Evolutionary conservation across 2,329 filamentous ascomycete genomes (phyloP), one percentile per base, ranked within the genome.

Genomic region (Aspergillus sp.): DNA sequence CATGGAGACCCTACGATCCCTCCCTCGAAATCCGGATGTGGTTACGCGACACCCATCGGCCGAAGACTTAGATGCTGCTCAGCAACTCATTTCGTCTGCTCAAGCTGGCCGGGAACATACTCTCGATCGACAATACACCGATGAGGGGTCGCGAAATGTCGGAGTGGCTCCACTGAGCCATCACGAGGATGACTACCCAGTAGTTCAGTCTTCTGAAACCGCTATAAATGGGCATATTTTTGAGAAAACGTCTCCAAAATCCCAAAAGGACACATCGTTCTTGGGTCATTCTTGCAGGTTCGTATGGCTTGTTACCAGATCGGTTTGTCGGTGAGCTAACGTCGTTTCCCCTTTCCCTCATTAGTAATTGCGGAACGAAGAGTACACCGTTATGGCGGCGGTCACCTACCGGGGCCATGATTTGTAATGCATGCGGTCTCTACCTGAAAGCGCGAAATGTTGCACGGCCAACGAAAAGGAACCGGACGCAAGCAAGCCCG

Each of bases 401-500:
- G 69, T 96, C 93, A 15, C 93, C 93, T 0, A 88, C 93, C 68
- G 95, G 95, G 31, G 90, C 91, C 55, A 97, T 92, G 27, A 98
- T 99, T 59, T 99, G 95, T 78, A 99, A 99, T 76, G 95, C 95
- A 6, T 99, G 95, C 70, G 95, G 95, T 43, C 82, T 99, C 15
- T 99, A 99, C 74, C 82, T 91, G 62, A 98, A 98, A 75, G 93
- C 93, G 9, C 86, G 95, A 64, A 98, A 98, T 72, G 90, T 93
- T 61, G 87, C 91, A 66, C 86, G 95, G 51, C 95, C 95, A 14
- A 95, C 91, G 6, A 96, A 92, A 67, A 79, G 97, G 57, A 97
- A 96, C 77, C 89, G 92, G 60, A 59, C 63, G 15, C 71, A 73
- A 53, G 86, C 89, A 31, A 67, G 61, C 17, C 50, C 67, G 1